phyloP scores from a whole-genome alignment of 345 rosid genomes.

The Draba incana region DNA sequence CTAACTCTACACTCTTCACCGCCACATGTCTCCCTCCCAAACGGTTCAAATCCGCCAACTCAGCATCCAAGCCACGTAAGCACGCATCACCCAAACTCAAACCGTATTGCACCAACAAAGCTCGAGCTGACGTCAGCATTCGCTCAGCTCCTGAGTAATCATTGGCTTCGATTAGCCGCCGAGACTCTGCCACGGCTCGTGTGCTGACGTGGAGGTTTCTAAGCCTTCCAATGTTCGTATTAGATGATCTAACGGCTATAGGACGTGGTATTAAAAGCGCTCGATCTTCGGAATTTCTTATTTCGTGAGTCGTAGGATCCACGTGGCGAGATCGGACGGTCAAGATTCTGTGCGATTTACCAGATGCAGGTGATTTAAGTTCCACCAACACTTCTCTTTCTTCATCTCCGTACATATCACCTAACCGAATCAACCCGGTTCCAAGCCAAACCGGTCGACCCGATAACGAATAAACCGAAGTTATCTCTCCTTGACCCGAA shows the following conservation, averaged over 20 bases:
- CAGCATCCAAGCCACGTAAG: constrained; percentile 61
- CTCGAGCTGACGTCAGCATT: constrained; percentile 71
- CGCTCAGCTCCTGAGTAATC: constrained; percentile 66
- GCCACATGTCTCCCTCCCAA: constrained; percentile 38
- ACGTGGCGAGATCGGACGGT: constrained; percentile 64
- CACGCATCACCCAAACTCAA: constrained; percentile 49
- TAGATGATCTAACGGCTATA: constrained; percentile 54
- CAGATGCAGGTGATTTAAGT: constrained; percentile 52
- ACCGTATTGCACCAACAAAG: constrained; percentile 54
- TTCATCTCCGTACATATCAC: constrained; percentile 70
- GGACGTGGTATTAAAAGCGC: constrained; percentile 57
- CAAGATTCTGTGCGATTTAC: constrained; percentile 56
- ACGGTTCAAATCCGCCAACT: constrained; percentile 64
- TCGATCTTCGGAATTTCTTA: constrained; percentile 48
- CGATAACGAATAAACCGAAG: constrained; percentile 58
- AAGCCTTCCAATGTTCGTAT: constrained; percentile 52
- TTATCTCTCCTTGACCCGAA: constrained; percentile 67
- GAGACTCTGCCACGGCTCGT: constrained; percentile 81
- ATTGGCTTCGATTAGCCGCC: constrained; percentile 54
- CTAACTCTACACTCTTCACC: constrained; percentile 38
- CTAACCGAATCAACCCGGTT: constrained; percentile 57
- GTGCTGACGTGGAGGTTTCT: constrained; percentile 72
- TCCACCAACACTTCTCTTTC: constrained; percentile 77
- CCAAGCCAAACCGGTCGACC: constrained; percentile 58
- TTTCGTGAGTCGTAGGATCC: constrained; percentile 58